Percentiles rank a stretch among this genome's conserved stretches.
phyloP scores from a whole-genome alignment of 2,329 filamentous ascomycete genomes.

The Knoxdaviesia proteae region DNA sequence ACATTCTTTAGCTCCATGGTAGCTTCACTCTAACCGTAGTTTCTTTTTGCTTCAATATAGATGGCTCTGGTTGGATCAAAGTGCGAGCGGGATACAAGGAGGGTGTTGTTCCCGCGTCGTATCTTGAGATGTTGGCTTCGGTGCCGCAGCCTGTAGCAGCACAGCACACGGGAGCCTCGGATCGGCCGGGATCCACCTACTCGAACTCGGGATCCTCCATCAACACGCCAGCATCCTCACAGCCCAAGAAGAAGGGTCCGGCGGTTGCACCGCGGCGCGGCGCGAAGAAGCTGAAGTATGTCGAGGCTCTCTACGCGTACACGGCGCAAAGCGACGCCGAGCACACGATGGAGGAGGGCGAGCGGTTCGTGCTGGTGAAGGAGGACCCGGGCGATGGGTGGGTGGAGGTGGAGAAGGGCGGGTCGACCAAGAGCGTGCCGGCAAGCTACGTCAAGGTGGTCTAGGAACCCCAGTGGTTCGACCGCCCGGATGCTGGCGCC shows the following conservation, averaged over 20 bases:
- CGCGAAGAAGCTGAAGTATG: slow-evolving; percentile 85
- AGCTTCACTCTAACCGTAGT: neutral
- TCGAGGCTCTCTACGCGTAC: slow-evolving; percentile 86
- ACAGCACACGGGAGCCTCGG: slow-evolving; percentile 22
- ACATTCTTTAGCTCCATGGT: slow-evolving; percentile 10
- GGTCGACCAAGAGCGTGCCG: slow-evolving; percentile 70
- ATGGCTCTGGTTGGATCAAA: slow-evolving; percentile 81
- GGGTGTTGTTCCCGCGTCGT: slow-evolving; percentile 72
- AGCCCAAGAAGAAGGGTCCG: slow-evolving; percentile 64
- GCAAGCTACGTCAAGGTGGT: slow-evolving; percentile 78
- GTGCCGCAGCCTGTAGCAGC: slow-evolving; percentile 15
- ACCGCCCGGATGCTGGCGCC: too few species aligned
- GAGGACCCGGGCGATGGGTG: slow-evolving; percentile 85
- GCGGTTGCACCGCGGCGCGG: slow-evolving; percentile 78
- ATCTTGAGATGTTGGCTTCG: slow-evolving; percentile 47
- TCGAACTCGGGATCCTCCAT: slow-evolving; percentile 59
- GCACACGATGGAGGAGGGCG: slow-evolving; percentile 77
- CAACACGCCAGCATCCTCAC: slow-evolving; percentile 7
- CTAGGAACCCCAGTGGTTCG: slow-evolving; percentile 14
- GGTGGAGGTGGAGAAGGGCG: slow-evolving; percentile 89
- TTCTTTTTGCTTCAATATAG: slow-evolving; percentile 20
- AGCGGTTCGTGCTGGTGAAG: slow-evolving; percentile 75
- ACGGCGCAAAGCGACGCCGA: slow-evolving; percentile 67
- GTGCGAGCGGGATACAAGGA: slow-evolving; percentile 55
- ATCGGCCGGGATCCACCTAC: slow-evolving; percentile 54